Base-by-base conservation (phyloP, 495 filamentous ascomycete genomes). In the Tuber umbilicatum region DNA sequence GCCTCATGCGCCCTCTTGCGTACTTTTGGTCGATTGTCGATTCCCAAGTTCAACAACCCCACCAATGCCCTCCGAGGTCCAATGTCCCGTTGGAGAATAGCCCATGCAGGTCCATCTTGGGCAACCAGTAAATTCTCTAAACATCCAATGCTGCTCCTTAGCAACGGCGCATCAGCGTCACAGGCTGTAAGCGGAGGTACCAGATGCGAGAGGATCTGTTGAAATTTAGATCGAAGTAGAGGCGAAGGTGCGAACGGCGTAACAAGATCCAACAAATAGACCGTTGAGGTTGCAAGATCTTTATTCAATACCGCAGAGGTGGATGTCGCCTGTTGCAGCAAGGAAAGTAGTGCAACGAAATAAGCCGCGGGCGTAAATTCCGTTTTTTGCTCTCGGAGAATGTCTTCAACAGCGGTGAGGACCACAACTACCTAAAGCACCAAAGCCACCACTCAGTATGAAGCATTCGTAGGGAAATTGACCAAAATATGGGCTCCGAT, bases 1-100 rank as follows among this genome's bases (percentile, higher is more conserved):
- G 94, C 93, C 75, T 98, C 95, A 83, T 97, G 93, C 31, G 94
- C 94, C 80, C 94, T 86, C 88, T 96, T 98, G 75, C 95, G 89
- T 41, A 99, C 94, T 84, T 98, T 99, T 21, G 95, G 96, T 31
- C 96, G 87, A 74, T 92, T 92, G 80, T 99, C 95, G 60, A 96
- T 86, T 0, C 93, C 89, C 69, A 98, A 86, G 47, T 87, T 89
- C 73, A 99, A 84, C 67, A 99, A 86, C n/a, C 93, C 95, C 23
- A 93, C 92, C 35, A 93, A 89, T 31, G 93, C 96, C 64, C 93
- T 87, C 70, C 95, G 89, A n/a, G 95, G 95, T 60, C 96, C 90
- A 79, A 97, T 89, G 81, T 93, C 89, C 76, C 88, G 91, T 74
- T 92, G 90, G 21, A 92, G 89, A 67, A 97, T 87, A 74, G 93